phyloP scores from a whole-genome alignment of 2,329 filamentous ascomycete genomes.

The Lasiodiplodia gonubiensis region DNA sequence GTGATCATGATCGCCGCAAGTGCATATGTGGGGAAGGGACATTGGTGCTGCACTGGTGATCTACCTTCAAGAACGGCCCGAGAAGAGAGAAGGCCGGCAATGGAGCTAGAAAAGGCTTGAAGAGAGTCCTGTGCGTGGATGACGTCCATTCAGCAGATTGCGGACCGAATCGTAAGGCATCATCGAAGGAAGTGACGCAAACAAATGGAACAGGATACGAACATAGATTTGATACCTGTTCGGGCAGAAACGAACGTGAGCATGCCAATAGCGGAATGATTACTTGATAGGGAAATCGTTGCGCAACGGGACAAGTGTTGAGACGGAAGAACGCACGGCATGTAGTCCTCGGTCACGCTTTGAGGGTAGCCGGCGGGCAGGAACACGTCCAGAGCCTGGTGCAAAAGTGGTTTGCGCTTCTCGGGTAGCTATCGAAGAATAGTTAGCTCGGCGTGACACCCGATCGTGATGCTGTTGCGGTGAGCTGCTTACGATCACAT shows the following conservation, averaged over 20 bases:
- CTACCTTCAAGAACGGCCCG: conserved; percentile 78
- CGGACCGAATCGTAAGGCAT: conserved; percentile 18
- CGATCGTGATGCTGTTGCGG: conserved; percentile 11
- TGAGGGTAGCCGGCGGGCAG: conserved; percentile 87
- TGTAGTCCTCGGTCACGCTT: conserved; percentile 84
- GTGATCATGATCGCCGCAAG: conserved; percentile 20
- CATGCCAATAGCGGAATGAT: conserved; percentile 1
- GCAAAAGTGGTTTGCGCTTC: conserved; percentile 38
- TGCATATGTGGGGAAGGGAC: conserved; percentile 23
- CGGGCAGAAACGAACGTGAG: conserved; percentile 15
- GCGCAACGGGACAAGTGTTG: conserved; percentile 9
- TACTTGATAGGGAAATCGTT: conserved; percentile 22
- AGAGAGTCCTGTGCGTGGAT: conserved; percentile 66
- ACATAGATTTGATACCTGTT: conserved; percentile 72
- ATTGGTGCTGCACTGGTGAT: conserved; percentile 15
- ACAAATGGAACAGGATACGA: conserved; percentile 36
- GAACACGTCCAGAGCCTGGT: conserved; percentile 70
- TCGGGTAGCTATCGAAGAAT: conserved; percentile 30
- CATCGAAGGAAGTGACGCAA: background rate
- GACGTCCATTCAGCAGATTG: conserved; percentile 11
- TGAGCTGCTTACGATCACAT: conserved; percentile 50
- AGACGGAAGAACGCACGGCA: conserved; percentile 58
- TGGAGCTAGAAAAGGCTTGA: conserved; percentile 83
- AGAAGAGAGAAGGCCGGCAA: conserved; percentile 78
- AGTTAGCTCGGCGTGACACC: conserved; percentile 30